A percentile compares a stretch with the other conserved stretches of the same genome.
Evolutionary conservation across 2,329 filamentous ascomycete genomes (phyloP).

Genomic region (Exophiala calicioides): DNA sequence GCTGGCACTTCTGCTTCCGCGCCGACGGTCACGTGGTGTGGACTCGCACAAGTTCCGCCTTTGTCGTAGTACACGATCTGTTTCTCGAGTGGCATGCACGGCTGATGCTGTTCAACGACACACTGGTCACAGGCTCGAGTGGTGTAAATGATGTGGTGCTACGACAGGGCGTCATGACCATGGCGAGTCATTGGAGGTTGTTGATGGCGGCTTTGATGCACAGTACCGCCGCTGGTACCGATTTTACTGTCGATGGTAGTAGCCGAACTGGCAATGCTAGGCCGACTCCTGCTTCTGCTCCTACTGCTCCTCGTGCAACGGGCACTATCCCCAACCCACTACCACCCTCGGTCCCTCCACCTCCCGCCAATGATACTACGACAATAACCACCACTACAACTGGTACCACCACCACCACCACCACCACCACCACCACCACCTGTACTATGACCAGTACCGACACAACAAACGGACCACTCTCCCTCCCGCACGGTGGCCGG

Average conservation of each 20-base stretch:
- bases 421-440: neutral
- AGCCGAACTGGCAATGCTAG: no score
- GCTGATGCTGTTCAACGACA: slow-evolving; percentile 4
- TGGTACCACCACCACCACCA: no score
- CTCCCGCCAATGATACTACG: no score
- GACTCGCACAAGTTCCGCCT: neutral
- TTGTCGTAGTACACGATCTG: neutral
- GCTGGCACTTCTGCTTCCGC: no score
- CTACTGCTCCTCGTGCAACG: no score
- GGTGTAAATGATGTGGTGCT: neutral
- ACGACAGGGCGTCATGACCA: neutral
- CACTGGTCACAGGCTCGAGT: neutral
- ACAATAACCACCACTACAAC: no score
- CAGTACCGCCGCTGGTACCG: no score
- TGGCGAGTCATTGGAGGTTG: slow-evolving; percentile 4
- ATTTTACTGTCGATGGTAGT: no score
- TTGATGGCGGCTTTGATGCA: slow-evolving; percentile 6
- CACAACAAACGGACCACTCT: neutral
- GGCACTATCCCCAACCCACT: no score
- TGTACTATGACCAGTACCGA: neutral
- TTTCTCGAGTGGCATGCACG: slow-evolving; percentile 5
- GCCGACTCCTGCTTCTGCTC: no score
- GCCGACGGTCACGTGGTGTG: no score
- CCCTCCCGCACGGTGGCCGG: slow-evolving; percentile 1
- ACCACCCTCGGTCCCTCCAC: no score